Percentiles rank a stretch among this genome's conserved stretches.
Evolutionary conservation across 176 grass and related monocot species (phyloP).

Genomic region (Eleusine indica): DNA sequence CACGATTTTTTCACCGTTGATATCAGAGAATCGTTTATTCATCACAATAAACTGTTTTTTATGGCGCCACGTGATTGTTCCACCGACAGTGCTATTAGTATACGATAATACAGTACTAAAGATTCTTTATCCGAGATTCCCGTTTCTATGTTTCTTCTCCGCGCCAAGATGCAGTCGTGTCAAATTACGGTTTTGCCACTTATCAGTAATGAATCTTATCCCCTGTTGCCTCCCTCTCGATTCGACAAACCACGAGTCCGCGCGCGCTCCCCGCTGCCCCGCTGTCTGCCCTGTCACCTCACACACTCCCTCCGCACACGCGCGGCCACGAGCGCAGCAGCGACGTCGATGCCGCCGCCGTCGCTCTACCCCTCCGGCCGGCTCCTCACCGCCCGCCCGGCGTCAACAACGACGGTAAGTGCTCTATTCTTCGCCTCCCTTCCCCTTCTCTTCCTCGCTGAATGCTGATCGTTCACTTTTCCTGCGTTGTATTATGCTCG

Average conservation of each 20-base stretch:
- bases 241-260: neutral
- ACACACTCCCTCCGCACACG: neutral
- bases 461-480: neutral
- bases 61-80: too few relatives aligned
- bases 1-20: too few relatives aligned
- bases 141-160: neutral
- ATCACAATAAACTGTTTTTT: too few relatives aligned
- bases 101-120: too few relatives aligned
- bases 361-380: slow-evolving; percentile 39
- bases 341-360: slow-evolving; percentile 6
- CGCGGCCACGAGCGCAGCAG: neutral
- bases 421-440: neutral
- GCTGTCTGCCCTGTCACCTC: neutral
- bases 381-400: slow-evolving; percentile 4
- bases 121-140: too few relatives aligned
- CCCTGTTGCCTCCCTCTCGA: slow-evolving; percentile 24
- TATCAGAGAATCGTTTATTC: too few relatives aligned
- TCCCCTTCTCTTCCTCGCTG: neutral
- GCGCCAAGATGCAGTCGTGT: neutral
- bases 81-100: neutral
- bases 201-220: slow-evolving; percentile 64
- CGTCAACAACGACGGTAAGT: slow-evolving; percentile 14
- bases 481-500: neutral
- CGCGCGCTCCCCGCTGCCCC: neutral
- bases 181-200: slow-evolving; percentile 48